These are phyloP conservation scores for Endoconidiophora polonica DNA, from an alignment of 2,329 filamentous ascomycete species.

Conservation along the genomic window DNA sequence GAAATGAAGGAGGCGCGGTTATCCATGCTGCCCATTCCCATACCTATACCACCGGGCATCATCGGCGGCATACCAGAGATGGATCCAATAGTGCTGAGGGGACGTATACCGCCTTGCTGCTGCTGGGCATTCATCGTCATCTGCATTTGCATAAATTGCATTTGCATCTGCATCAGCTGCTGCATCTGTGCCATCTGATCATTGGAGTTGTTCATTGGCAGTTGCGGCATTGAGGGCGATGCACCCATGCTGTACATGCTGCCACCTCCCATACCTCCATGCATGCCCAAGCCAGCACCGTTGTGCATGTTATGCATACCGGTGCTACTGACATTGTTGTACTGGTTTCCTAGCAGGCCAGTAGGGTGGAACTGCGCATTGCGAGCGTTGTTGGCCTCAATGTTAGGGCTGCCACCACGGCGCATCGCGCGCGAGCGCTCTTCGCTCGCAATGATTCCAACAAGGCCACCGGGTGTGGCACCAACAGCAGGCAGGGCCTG, in stretches of 20 bases:
- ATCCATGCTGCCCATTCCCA: slow-evolving; percentile 22
- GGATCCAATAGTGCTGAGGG: slow-evolving; percentile 7
- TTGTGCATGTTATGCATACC: slow-evolving; percentile 23
- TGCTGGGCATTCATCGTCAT: slow-evolving; percentile 53
- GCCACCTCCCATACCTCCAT: slow-evolving; percentile 13
- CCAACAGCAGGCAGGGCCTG: slow-evolving; percentile 25
- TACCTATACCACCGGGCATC: slow-evolving; percentile 32
- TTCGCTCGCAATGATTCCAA: slow-evolving; percentile 76
- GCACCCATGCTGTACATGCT: slow-evolving; percentile 13
- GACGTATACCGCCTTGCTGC: slow-evolving; percentile 6
- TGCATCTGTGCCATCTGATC: slow-evolving; percentile 25
- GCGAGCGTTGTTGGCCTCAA: slow-evolving; percentile 28
- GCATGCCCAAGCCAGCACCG: slow-evolving; percentile 19
- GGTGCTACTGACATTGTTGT: slow-evolving; percentile 30
- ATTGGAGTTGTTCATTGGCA: slow-evolving; percentile 13
- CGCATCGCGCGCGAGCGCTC: slow-evolving; percentile 64
- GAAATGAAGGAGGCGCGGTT: slow-evolving; percentile 31
- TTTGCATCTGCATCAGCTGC: slow-evolving; percentile 46
- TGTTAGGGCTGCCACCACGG: slow-evolving; percentile 53
- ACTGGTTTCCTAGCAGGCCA: slow-evolving; percentile 23
- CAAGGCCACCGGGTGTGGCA: slow-evolving; percentile 51
- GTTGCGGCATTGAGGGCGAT: slow-evolving; percentile 17
- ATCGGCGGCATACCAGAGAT: slow-evolving; percentile 37
- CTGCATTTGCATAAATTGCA: slow-evolving; percentile 86
- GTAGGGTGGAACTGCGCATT: slow-evolving; percentile 20